A percentile compares a stretch with the other conserved stretches of the same genome.
Conservation (phyloP, 805 yeast genomes). For the Wickerhamomyces chaumierensis region DNA sequence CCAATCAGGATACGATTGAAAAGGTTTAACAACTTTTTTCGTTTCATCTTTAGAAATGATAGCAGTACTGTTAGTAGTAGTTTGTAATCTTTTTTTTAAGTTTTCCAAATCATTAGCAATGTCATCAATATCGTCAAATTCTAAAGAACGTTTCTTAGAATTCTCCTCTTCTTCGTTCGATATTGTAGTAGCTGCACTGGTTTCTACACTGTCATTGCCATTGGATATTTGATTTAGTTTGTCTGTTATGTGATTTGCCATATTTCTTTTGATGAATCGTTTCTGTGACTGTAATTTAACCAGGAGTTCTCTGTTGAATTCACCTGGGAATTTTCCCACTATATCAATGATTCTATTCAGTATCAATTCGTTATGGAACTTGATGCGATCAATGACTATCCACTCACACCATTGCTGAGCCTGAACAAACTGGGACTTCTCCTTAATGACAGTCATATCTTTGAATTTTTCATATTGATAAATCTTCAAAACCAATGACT, state of each 20-base stretch:
- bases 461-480: conserved; percentile 10
- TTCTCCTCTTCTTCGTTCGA: neutral
- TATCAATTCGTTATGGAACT: neutral
- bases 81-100: conserved; percentile 17
- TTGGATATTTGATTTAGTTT: neutral
- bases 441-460: neutral
- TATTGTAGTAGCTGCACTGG: no score
- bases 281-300: conserved; percentile 1
- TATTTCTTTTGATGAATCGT: neutral
- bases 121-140: conserved; percentile 10
- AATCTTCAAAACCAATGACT: conserved; percentile 5
- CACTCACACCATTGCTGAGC: conserved; percentile 10
- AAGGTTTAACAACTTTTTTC: conserved; percentile 6
- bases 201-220: neutral
- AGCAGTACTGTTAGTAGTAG: conserved; percentile 3
- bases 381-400: conserved; percentile 5
- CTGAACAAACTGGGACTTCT: conserved; percentile 4
- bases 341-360: conserved; percentile 6
- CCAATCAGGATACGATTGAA: conserved; percentile 27
- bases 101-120: conserved; percentile 20
- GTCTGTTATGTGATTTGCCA: neutral
- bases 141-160: neutral
- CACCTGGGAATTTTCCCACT: conserved; percentile 8
- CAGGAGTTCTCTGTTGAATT: conserved; percentile 4
- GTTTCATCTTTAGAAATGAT: neutral